Percentiles rank a stretch among this genome's conserved stretches.
These are phyloP conservation scores for Angomonas deanei DNA, from an alignment of 208 protist genomes.

Conservation along the genomic window DNA sequence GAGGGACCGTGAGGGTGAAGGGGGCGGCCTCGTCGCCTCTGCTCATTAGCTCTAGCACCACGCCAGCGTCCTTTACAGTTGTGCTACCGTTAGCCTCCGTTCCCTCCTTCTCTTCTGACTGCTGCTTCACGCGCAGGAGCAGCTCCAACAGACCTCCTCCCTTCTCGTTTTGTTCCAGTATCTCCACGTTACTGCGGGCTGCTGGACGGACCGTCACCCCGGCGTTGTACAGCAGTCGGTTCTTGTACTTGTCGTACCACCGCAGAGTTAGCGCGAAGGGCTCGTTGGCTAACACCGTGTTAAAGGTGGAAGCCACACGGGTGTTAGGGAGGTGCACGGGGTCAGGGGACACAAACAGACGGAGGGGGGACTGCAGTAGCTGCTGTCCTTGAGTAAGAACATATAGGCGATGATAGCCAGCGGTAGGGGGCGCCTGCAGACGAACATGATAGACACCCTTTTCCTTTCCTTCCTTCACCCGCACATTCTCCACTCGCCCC, in stretches of 20 bases:
- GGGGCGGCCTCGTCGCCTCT: not conserved
- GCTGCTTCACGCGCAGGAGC: slow-evolving; percentile 6
- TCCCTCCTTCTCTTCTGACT: too few relatives aligned
- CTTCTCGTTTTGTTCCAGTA: not conserved
- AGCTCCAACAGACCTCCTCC: slow-evolving; percentile 13
- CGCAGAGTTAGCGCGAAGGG: slow-evolving; percentile 49
- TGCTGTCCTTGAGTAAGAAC: slow-evolving; percentile 57
- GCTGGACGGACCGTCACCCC: not conserved
- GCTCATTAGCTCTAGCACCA: slow-evolving; percentile 4
- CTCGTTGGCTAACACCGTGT: slow-evolving; percentile 39
- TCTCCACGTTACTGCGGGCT: slow-evolving; percentile 1
- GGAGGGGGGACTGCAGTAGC: slow-evolving; percentile 58
- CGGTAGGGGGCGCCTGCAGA: slow-evolving; percentile 35
- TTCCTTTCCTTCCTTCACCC: slow-evolving; percentile 4
- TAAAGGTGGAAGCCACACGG: slow-evolving; percentile 25
- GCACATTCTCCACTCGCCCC: slow-evolving; percentile 21
- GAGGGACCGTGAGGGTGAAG: slow-evolving; percentile 12
- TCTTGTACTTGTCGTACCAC: slow-evolving; percentile 39
- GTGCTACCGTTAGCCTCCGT: slow-evolving; percentile 1
- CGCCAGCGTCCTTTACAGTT: too few relatives aligned
- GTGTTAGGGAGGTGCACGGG: slow-evolving; percentile 27
- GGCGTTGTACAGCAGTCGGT: slow-evolving; percentile 16
- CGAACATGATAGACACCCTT: slow-evolving; percentile 30
- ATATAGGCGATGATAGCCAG: slow-evolving; percentile 44
- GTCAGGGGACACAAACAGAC: slow-evolving; percentile 33